Conservation (phyloP, 2,329 filamentous ascomycete species). For the Purpureocillium lavendulum region DNA sequence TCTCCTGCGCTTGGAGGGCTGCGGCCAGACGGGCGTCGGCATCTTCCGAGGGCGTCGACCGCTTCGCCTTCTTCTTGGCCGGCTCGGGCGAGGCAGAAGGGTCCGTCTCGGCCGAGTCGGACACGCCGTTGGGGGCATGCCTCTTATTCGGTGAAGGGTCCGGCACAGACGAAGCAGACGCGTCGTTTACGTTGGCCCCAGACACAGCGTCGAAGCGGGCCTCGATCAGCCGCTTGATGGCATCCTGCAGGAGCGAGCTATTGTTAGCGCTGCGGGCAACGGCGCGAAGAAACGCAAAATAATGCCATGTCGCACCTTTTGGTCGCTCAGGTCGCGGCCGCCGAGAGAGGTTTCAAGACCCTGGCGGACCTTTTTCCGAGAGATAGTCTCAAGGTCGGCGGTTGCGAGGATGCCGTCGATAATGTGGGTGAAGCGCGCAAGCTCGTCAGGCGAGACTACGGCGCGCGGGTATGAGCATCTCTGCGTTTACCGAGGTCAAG, state of each 20-base stretch:
- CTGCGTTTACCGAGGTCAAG: neutral
- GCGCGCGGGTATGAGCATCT: neutral
- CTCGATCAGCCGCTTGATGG: slow-evolving; percentile 65
- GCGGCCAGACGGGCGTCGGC: slow-evolving; percentile 84
- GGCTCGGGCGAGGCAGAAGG: slow-evolving; percentile 37
- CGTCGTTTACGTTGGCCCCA: slow-evolving; percentile 37
- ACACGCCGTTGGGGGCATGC: slow-evolving; percentile 22
- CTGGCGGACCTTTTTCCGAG: slow-evolving; percentile 53
- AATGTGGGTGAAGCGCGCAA: slow-evolving; percentile 44
- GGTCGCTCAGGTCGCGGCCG: slow-evolving; percentile 47
- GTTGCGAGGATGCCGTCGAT: slow-evolving; percentile 52
- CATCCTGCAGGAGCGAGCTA: slow-evolving; percentile 36
- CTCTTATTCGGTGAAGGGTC: slow-evolving; percentile 25
- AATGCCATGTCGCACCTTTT: slow-evolving; percentile 37
- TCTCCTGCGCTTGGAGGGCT: slow-evolving; percentile 86
- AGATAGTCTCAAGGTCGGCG: slow-evolving; percentile 54
- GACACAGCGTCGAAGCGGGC: slow-evolving; percentile 65
- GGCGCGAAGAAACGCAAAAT: neutral
- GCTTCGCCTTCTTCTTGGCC: slow-evolving; percentile 59
- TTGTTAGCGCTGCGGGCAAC: slow-evolving; percentile 1
- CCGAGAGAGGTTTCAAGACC: slow-evolving; percentile 45
- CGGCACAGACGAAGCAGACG: slow-evolving; percentile 25
- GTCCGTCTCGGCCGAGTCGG: slow-evolving; percentile 35
- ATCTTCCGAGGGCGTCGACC: slow-evolving; percentile 52
- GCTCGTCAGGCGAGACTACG: slow-evolving; percentile 42